These are phyloP conservation scores for Gynandropsis gynandra DNA, from an alignment of 345 rosid genomes.

Conservation along the genomic window DNA sequence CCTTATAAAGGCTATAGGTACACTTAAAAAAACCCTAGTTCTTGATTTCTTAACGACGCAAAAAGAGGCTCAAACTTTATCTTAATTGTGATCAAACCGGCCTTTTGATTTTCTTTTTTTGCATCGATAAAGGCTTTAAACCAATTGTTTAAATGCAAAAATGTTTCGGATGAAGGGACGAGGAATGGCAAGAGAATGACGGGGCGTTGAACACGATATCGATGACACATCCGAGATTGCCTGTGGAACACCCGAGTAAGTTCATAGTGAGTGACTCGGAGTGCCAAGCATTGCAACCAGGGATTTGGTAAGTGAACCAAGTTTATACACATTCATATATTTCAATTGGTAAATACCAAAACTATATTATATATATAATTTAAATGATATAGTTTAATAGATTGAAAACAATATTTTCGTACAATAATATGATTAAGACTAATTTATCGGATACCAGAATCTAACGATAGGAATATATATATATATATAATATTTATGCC, in stretches of 20 bases:
- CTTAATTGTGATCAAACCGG: background rate
- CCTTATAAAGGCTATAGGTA: slow-evolving; percentile 98
- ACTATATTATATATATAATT: too few relatives aligned
- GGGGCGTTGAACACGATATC: slow-evolving; percentile 95
- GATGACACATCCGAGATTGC: slow-evolving; percentile 88
- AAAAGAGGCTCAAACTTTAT: too few relatives aligned
- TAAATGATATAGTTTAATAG: too few relatives aligned
- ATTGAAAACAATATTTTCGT: too few relatives aligned
- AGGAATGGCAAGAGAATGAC: slow-evolving; percentile 94
- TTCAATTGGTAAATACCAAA: too few relatives aligned
- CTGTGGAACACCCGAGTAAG: slow-evolving; percentile 62
- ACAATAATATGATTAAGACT: too few relatives aligned
- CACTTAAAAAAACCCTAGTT: background rate
- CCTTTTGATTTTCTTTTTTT: background rate
- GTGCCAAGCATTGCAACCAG: slow-evolving; percentile 63
- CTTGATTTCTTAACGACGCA: too few relatives aligned
- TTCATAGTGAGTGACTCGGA: slow-evolving; percentile 52
- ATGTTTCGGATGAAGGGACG: slow-evolving; percentile 50
- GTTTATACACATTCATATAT: background rate
- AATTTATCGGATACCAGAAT: too few relatives aligned
- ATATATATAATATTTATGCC: too few relatives aligned
- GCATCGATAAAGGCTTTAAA: background rate
- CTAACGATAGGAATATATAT: too few relatives aligned
- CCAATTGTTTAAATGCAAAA: background rate
- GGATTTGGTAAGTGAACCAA: slow-evolving; percentile 68